A percentile compares a stretch with the other conserved stretches of the same genome.
These are phyloP conservation scores for Leccinum boreale DNA, from an alignment of 768 basidiomycete species.

Conservation along the genomic window DNA sequence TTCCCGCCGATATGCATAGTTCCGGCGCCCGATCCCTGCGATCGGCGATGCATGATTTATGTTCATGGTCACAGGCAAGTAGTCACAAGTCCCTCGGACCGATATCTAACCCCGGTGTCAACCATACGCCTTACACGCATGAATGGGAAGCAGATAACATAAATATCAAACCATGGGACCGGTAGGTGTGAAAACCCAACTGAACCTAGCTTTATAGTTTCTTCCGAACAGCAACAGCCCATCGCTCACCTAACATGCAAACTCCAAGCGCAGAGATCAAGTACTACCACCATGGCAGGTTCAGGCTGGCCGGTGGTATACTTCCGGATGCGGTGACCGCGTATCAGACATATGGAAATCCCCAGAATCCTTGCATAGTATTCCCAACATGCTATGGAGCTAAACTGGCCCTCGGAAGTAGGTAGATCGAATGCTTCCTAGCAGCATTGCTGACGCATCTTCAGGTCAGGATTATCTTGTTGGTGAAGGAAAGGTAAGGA, in stretches of 20 bases:
- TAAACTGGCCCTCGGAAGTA: constrained; percentile 43
- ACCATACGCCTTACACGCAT: background rate
- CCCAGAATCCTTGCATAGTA: constrained; percentile 52
- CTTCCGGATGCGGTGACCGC: constrained; percentile 58
- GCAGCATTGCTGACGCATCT: constrained; percentile 7
- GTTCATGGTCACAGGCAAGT: background rate
- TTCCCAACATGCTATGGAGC: constrained; percentile 60
- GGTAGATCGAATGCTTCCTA: constrained; percentile 13
- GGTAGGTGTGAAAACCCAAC: background rate
- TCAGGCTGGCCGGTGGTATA: constrained; percentile 48
- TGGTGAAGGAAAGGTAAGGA: constrained; percentile 46
- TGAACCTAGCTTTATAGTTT: background rate
- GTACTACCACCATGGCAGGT: constrained; percentile 56
- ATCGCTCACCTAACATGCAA: constrained; percentile 6
- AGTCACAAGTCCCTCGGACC: background rate
- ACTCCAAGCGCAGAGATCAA: constrained; percentile 30
- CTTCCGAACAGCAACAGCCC: background rate
- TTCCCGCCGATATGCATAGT: background rate
- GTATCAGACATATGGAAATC: constrained; percentile 54
- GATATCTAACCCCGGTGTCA: background rate
- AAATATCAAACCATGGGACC: background rate
- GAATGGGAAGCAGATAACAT: background rate
- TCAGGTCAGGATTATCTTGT: constrained; percentile 49
- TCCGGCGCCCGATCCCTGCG: background rate
- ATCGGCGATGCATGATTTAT: background rate